Evolutionary conservation across 1,139 yeast genomes (phyloP).

Genomic region (Geotrichum histeridarum): DNA sequence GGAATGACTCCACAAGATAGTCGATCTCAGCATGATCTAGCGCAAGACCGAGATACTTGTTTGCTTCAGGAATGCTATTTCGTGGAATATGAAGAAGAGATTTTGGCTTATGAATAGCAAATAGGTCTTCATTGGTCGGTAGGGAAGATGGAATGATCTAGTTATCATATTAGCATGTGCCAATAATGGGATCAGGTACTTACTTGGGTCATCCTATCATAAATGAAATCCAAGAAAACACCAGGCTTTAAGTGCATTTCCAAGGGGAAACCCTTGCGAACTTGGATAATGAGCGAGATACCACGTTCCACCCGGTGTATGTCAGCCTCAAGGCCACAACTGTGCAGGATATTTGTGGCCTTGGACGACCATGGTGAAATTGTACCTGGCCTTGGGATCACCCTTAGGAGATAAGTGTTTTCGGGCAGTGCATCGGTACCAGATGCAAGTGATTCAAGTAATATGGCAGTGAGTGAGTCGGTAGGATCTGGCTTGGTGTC

Average conservation of each 20-base stretch:
- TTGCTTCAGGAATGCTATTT: slow-evolving; percentile 66
- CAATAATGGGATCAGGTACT: slow-evolving; percentile 39
- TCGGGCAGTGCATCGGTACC: slow-evolving; percentile 38
- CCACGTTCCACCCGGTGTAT: slow-evolving; percentile 91
- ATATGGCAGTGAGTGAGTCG: slow-evolving; percentile 47
- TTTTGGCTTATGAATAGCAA: slow-evolving; percentile 74
- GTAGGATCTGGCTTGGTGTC: slow-evolving; percentile 58
- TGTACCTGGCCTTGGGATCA: slow-evolving; percentile 91
- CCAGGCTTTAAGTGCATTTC: slow-evolving; percentile 49
- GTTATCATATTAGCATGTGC: not conserved
- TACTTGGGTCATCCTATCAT: slow-evolving; percentile 91
- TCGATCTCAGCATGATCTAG: slow-evolving; percentile 89
- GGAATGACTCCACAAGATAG: slow-evolving; percentile 66
- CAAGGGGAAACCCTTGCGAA: slow-evolving; percentile 63
- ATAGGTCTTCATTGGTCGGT: slow-evolving; percentile 65
- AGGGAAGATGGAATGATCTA: slow-evolving; percentile 42
- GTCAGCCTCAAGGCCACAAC: slow-evolving; percentile 70
- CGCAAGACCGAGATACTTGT: slow-evolving; percentile 82
- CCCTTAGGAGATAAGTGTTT: slow-evolving; percentile 60
- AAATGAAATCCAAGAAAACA: slow-evolving; percentile 62
- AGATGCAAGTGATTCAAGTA: slow-evolving; percentile 40
- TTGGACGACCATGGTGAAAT: slow-evolving; percentile 99
- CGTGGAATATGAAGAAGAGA: slow-evolving; percentile 66
- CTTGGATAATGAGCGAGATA: slow-evolving; percentile 62
- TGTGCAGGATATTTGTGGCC: slow-evolving; percentile 90